Base-by-base conservation (phyloP, 1,284 basidiomycete species). In the Cryptococcus floricola region DNA sequence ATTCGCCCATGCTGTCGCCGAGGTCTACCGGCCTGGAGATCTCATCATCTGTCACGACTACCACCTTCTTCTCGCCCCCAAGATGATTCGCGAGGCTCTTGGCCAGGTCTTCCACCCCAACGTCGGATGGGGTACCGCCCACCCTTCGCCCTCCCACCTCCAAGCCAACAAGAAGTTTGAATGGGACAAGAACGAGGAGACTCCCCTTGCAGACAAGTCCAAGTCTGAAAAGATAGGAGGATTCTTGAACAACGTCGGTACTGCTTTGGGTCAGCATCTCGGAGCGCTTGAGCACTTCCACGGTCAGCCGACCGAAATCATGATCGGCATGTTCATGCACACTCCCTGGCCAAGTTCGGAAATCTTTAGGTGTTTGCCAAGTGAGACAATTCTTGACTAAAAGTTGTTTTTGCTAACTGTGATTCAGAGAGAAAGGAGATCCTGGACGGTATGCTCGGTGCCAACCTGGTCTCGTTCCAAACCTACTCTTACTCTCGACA, bases 341-440 rank as follows among this genome's bases (percentile, higher is more conserved):
- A 96, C 94, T 1, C 94, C 95, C 1, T 98, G 97, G 85, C 95
- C 95, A 3, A 91, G 87, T 71, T 92, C 89, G 62, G 95, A 98
- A 72, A 87, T 98, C 61, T 98, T 98, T 82, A 82, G 95, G 55
- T 95, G 91, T 77, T 78, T 97, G 47, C 93, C 92, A 4, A 85
- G 87, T 88, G 64, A 73, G 84, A 82, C 2, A 27, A 2, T 39
- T 44, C 25, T 18, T 25, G 16, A 23, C 25, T 23, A 27, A 39
- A 19, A 39, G 3, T 19, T 18, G 25, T 18, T 10, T 16, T 14
- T 8, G 19, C 16, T 51, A 54, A 45, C 46, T 27, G 48, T 25
- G 9, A 51, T 43, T 10, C n/a, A 84, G 85, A 86, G 56, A 84
- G 95, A 50, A 88, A 88, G 67, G 92, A 97, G 77, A 90, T 98